A percentile compares a stretch with the other conserved stretches of the same genome.
Conservation (phyloP, 73 alveolate species). For the Tetrahymena borealis region DNA sequence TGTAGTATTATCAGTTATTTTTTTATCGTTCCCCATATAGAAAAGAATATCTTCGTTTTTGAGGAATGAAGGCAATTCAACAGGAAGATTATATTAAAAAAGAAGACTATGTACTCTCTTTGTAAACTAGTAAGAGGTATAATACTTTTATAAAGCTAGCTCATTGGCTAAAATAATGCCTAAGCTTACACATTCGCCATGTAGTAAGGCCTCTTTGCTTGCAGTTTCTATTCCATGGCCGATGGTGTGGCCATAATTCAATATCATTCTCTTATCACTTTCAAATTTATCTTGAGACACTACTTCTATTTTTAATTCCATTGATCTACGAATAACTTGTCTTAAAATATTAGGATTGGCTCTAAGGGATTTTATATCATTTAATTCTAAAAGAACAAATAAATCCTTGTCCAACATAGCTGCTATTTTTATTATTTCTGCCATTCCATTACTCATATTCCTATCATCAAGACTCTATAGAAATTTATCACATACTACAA, state of each 20-base stretch:
- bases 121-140: background rate
- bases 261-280: constrained; percentile 30
- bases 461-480: constrained; percentile 42
- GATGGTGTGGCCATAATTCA: constrained; percentile 48
- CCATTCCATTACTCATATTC: constrained; percentile 52
- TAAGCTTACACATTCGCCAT: constrained; percentile 51
- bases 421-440: constrained; percentile 54
- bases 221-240: constrained; percentile 57
- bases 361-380: constrained; percentile 10
- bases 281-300: constrained; percentile 43
- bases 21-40: constrained; percentile 22
- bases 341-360: background rate
- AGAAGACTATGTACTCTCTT: constrained; percentile 19
- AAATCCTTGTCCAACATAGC: constrained; percentile 27
- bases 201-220: constrained; percentile 30
- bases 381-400: constrained; percentile 11
- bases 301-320: constrained; percentile 14
- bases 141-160: constrained; percentile 10
- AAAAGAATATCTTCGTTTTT: constrained; percentile 12
- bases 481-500: constrained; percentile 9
- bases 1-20: background rate
- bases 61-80: background rate
- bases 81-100: constrained; percentile 14
- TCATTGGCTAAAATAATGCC: constrained; percentile 43
- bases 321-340: constrained; percentile 11